Conservation (phyloP, 306 rosid species). For the Astragalus glycyphyllos region DNA sequence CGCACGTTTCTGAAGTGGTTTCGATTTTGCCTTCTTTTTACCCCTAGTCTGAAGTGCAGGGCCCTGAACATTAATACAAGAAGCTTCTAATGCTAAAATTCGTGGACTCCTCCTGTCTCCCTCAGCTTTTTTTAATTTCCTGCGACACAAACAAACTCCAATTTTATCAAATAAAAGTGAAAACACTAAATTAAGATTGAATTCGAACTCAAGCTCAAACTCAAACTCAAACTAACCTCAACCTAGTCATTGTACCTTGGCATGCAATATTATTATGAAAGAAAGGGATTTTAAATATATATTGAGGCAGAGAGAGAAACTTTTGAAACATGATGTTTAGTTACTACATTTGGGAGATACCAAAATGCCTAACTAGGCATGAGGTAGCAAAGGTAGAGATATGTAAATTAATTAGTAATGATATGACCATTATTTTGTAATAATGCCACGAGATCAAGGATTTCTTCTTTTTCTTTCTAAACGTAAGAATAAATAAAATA, state of each 20-base stretch:
- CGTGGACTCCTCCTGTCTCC: constrained; percentile 66
- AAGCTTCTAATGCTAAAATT: constrained; percentile 49
- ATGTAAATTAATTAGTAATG: constrained; percentile 18
- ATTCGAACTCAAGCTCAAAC: background rate
- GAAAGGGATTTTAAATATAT: no score
- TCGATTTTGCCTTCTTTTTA: constrained; percentile 50
- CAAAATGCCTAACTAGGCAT: constrained; percentile 43
- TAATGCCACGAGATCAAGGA: constrained; percentile 2
- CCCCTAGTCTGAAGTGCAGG: constrained; percentile 55
- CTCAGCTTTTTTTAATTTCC: constrained; percentile 51
- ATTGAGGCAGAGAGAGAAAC: no score
- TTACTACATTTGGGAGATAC: constrained; percentile 51
- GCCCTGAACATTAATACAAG: constrained; percentile 36
- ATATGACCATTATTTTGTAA: constrained; percentile 5
- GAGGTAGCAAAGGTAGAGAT: background rate
- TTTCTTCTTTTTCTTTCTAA: constrained; percentile 7
- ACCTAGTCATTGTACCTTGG: constrained; percentile 19
- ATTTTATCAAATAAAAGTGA: constrained; percentile 14
- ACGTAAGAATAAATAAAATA: background rate
- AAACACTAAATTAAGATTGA: background rate
- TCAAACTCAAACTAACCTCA: background rate
- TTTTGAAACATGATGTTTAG: background rate
- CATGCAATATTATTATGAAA: no score
- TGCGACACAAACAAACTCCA: constrained; percentile 5
- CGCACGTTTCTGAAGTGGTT: constrained; percentile 43